phyloP scores from a whole-genome alignment of 2,329 filamentous ascomycete species.

The Alternaria infectoria region DNA sequence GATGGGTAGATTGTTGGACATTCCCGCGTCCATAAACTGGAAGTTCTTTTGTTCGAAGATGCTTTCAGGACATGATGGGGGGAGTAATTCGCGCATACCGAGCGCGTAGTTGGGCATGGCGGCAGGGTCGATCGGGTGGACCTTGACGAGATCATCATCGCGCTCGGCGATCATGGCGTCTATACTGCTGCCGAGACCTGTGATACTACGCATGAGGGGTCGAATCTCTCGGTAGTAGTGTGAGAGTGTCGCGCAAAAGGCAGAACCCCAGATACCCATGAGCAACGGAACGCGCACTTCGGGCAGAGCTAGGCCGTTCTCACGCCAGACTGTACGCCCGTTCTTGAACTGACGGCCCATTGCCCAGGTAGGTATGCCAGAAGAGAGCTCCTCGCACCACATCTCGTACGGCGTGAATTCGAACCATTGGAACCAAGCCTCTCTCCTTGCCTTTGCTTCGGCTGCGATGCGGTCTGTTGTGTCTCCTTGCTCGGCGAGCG shows the following conservation, averaged over 20 bases:
- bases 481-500: constrained; percentile 60
- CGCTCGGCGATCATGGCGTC: constrained; percentile 83
- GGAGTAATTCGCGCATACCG: constrained; percentile 77
- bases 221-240: constrained; percentile 95
- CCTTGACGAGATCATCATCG: constrained; percentile 83
- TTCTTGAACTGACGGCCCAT: constrained; percentile 81
- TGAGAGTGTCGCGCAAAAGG: constrained; percentile 92
- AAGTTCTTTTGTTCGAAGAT: constrained; percentile 72
- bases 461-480: constrained; percentile 43
- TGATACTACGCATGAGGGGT: constrained; percentile 77
- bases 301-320: constrained; percentile 74
- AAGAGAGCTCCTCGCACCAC: constrained; percentile 89
- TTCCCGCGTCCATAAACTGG: constrained; percentile 87
- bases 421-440: constrained; percentile 98
- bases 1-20: constrained; percentile 97
- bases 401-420: constrained; percentile 91
- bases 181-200: constrained; percentile 72
- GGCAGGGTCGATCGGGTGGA: constrained; percentile 93
- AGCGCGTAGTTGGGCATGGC: constrained; percentile 88
- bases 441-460: constrained; percentile 59
- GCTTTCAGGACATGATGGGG: constrained; percentile 76
- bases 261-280: constrained; percentile 94
- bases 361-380: constrained; percentile 94
- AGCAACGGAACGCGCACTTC: constrained; percentile 84
- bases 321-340: constrained; percentile 69